phyloP scores from a whole-genome alignment of 2,329 filamentous ascomycete species.

The Dactylonectria estremocensis region DNA sequence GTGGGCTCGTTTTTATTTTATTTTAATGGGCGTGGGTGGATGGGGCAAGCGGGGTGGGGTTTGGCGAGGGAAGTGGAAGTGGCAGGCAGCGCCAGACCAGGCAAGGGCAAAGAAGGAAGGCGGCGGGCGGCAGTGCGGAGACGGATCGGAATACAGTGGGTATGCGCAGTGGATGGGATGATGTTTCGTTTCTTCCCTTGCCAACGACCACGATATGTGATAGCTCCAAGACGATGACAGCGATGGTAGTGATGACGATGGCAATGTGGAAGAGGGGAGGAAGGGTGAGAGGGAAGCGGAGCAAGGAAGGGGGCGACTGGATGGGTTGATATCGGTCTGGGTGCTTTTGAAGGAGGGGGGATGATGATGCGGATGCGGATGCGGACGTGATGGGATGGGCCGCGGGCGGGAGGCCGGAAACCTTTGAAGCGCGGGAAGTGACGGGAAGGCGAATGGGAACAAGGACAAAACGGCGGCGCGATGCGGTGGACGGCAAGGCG shows the following conservation, averaged over 20 bases:
- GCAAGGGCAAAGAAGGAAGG: conserved; percentile 31
- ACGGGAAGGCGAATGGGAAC: conserved; percentile 41
- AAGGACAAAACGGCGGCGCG: conserved; percentile 40
- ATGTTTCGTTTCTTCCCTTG: conserved; percentile 30
- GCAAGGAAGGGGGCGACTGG: conserved; percentile 19
- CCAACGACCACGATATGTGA: conserved; percentile 16
- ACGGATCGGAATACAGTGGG: conserved; percentile 31
- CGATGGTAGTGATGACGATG: conserved; percentile 4
- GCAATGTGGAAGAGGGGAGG: conserved; percentile 4
- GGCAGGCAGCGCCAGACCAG: conserved; percentile 30
- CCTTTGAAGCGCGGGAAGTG: conserved; percentile 45
- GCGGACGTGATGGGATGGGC: conserved; percentile 39
- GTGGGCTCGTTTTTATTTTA: conserved; percentile 29
- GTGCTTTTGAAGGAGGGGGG: conserved; percentile 8
- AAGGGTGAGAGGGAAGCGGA: conserved; percentile 9
- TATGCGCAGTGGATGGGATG: conserved; percentile 32
- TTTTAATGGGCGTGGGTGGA: conserved; percentile 27
- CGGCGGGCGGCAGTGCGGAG: conserved; percentile 31
- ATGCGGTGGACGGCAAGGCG: conserved; percentile 36
- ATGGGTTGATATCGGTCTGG: conserved; percentile 31
- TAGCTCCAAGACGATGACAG: conserved; percentile 4
- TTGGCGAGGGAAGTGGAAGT: conserved; percentile 30
- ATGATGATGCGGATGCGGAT: conserved; percentile 18
- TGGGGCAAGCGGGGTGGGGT: conserved; percentile 32
- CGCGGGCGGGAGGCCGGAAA: conserved; percentile 43